Evolutionary conservation across 2,329 filamentous ascomycete species (phyloP), one percentile per base, ranked within the genome.

Genomic region (Stagonosporopsis tanaceti): DNA sequence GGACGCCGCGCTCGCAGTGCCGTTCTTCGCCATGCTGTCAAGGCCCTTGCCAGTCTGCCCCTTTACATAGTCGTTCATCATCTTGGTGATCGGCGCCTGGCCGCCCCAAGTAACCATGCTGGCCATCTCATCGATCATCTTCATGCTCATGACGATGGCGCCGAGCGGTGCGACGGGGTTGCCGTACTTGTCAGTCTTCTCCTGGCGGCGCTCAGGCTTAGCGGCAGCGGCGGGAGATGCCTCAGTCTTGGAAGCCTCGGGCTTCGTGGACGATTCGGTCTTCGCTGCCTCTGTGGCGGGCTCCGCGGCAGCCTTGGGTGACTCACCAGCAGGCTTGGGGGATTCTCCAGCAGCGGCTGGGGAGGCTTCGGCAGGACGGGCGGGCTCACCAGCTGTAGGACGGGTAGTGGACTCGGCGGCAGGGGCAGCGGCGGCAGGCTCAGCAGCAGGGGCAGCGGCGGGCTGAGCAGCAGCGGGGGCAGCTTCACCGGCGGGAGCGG

Each of bases 61-160:
- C 62, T 72, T 67, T 39, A 72, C 68, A 38, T 68, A 74, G 6
- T 75, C 67, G 52, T 53, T 70, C 72, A 75, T 74, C 71, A 75
- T 75, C 65, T 72, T 47, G 8, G 62, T 68, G 42, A 75, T 70
- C 3, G 71, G 66, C 8, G 65, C 66, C 51, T 73, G 66, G 17
- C 69, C 69, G 52, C 65, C 71, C 69, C 71, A 74, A 7, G 53
- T 45, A 15, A 65, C 50, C 17, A 64, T 40, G 35, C 61, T 45
- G 6, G 62, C 73, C 74, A 76, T 76, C 28, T 62, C 62, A 40
- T 75, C 67, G 20, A 76, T 62, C 57, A 70, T 63, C 57, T 67
- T 68, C 74, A 76, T 75, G 22, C 65, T 71, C 64, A 76, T 70
- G 46, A 69, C 59, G 32, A 75, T 59, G 15, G 63, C 61, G 39